These are phyloP conservation scores for Pontederia paniculata DNA, from an alignment of 176 grass and related monocot species.

Conservation along the genomic window DNA sequence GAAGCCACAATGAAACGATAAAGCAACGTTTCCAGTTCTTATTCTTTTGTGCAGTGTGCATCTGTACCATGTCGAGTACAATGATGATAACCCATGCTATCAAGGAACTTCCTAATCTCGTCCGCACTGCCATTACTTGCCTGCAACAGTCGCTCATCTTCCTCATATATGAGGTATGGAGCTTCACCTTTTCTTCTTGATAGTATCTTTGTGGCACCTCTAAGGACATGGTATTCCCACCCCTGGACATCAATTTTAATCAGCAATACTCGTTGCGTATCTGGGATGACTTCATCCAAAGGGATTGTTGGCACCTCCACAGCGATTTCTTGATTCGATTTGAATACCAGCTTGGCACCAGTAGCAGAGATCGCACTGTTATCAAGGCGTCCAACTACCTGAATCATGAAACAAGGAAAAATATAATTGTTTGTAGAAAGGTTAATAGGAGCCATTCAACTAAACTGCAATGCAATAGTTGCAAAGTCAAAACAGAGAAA, in stretches of 20 bases:
- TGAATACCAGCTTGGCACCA: conserved; percentile 86
- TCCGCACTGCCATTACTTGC: conserved; percentile 69
- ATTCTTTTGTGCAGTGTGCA: conserved; percentile 78
- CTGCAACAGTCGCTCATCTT: conserved; percentile 69
- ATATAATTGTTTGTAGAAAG: neutral
- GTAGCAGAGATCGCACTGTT: conserved; percentile 97
- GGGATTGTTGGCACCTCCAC: conserved; percentile 64
- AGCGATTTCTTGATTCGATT: conserved; percentile 59
- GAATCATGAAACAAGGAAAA: conserved; percentile 13
- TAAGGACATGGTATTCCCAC: conserved; percentile 81
- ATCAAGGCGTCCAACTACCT: conserved; percentile 83
- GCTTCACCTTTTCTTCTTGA: conserved; percentile 64
- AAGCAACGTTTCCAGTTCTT: neutral
- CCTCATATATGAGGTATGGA: conserved; percentile 88
- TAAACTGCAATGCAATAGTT: neutral
- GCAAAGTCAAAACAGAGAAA: too few relatives aligned
- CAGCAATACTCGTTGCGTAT: conserved; percentile 41
- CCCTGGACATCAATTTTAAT: conserved; percentile 96
- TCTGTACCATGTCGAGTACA: conserved; percentile 50
- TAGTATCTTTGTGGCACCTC: conserved; percentile 55
- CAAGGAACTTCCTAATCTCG: conserved; percentile 72
- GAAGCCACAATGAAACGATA: too few relatives aligned
- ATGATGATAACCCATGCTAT: conserved; percentile 60
- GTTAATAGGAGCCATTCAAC: neutral
- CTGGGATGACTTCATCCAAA: conserved; percentile 72